Conservation (phyloP, 2,329 filamentous ascomycete genomes). For the Penicillium verrucosum region DNA sequence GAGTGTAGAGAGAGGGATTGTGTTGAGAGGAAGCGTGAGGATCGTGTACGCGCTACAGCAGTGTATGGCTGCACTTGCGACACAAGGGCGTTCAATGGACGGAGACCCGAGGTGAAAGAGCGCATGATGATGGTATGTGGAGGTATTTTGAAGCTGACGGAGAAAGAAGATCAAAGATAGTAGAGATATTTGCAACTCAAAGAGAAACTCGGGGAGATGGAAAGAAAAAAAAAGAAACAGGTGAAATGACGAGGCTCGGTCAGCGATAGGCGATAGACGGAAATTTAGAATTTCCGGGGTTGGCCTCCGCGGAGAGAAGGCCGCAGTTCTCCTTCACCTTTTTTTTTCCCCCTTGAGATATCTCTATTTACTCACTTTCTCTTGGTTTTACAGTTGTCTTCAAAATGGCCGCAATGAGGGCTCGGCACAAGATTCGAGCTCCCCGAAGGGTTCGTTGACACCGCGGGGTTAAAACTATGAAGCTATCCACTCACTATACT, state of each 20-base stretch:
- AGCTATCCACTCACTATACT: constrained; percentile 14
- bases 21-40: constrained; percentile 22
- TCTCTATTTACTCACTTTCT: not conserved
- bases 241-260: constrained; percentile 8
- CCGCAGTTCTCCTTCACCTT: constrained; percentile 4
- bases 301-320: constrained; percentile 28
- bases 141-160: not conserved
- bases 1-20: constrained; percentile 8
- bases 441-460: constrained; percentile 59
- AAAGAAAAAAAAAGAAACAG: not conserved
- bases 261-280: constrained; percentile 14
- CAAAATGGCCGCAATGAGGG: constrained; percentile 52
- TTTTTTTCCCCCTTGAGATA: not conserved
- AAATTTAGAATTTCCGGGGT: constrained; percentile 11
- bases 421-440: constrained; percentile 62
- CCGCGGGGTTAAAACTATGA: constrained; percentile 3
- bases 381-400: not conserved
- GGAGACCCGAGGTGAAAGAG: constrained; percentile 22
- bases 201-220: too few species aligned
- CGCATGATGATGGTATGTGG: constrained; percentile 12
- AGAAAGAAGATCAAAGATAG: not conserved
- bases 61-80: constrained; percentile 16
- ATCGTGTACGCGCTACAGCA: constrained; percentile 12
- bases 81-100: constrained; percentile 16
- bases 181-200: not conserved